Base-by-base conservation (phyloP, 768 basidiomycete species). In the Kwoniella pini region DNA sequence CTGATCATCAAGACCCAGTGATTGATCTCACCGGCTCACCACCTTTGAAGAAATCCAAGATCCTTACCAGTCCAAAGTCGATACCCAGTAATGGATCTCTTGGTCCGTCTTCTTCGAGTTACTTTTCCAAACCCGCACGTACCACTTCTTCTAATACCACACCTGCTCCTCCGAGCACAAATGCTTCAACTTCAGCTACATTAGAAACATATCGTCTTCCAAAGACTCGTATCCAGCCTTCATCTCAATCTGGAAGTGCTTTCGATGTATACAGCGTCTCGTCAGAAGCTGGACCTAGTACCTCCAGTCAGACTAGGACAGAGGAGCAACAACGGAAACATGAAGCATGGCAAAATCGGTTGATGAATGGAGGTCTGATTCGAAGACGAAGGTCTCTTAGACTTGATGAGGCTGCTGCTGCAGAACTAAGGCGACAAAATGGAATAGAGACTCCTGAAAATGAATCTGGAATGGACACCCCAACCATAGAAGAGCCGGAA, bases 361-460 rank as follows among this genome's bases (percentile, higher is more conserved):
- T 56, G 15, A 58, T 30, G 19, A 53, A 67, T n/a, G 74, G 70
- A 6, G 70, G 69, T 3, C 17, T 77, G 7, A 61, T 75, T 21
- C 74, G 68, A 33, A 59, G 76, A 6, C 30, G 76, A 24, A 50
- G 70, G 24, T 74, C 72, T 28, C 44, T 77, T 5, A 67, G 71
- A 21, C 50, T 77, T 39, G 76, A 77, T 40, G 71, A 75, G 51
- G 76, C 76, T 6, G 76, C 70, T 12, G 70, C 70, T 12, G 68
- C 63, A 3, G 70, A 70, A 60, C 65, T 65, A 17, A 12, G 72
- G 12, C 33, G 71, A 39, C 44, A 40, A 11, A 56, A 57, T 12
- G 58, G 48, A 2, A 50, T 58, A 2, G 67, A 56, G 44, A 63
- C 21, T 12, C 62, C 56, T 2, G 65, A 61, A 49, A 63, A 13